phyloP scores from a whole-genome alignment of 805 yeast species.

The Starmera amethionina region DNA sequence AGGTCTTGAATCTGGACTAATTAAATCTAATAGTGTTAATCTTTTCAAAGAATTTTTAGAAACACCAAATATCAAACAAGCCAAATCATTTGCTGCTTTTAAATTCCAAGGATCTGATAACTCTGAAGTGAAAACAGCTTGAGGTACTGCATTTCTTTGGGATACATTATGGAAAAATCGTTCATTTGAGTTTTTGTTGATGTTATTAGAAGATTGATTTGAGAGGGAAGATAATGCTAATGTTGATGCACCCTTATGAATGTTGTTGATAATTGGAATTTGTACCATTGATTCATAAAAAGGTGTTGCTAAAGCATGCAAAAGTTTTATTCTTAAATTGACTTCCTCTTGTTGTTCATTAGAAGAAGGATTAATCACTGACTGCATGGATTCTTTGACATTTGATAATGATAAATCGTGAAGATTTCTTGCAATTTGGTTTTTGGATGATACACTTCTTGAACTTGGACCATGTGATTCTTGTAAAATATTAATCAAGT shows the following conservation, averaged over 20 bases:
- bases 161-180: constrained; percentile 58
- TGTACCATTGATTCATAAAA: constrained; percentile 26
- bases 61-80: constrained; percentile 79
- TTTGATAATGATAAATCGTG: constrained; percentile 47
- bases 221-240: constrained; percentile 21
- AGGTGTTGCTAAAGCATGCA: constrained; percentile 62
- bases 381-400: constrained; percentile 4
- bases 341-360: constrained; percentile 6
- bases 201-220: constrained; percentile 10
- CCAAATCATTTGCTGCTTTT: constrained; percentile 81
- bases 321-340: constrained; percentile 28
- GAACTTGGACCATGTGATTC: constrained; percentile 12
- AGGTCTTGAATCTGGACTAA: constrained; percentile 66
- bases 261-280: constrained; percentile 12
- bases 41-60: constrained; percentile 53
- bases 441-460: constrained; percentile 23
- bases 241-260: constrained; percentile 19
- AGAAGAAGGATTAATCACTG: neutral
- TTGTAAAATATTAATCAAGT: constrained; percentile 39
- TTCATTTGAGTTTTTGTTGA: constrained; percentile 9
- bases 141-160: constrained; percentile 64
- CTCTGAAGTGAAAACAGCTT: constrained; percentile 78
- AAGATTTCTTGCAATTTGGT: constrained; percentile 36
- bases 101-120: constrained; percentile 68
- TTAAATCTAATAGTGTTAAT: constrained; percentile 62